Conservation (phyloP, 1,284 basidiomycete species). For the Kalmanozyma brasiliensis region DNA sequence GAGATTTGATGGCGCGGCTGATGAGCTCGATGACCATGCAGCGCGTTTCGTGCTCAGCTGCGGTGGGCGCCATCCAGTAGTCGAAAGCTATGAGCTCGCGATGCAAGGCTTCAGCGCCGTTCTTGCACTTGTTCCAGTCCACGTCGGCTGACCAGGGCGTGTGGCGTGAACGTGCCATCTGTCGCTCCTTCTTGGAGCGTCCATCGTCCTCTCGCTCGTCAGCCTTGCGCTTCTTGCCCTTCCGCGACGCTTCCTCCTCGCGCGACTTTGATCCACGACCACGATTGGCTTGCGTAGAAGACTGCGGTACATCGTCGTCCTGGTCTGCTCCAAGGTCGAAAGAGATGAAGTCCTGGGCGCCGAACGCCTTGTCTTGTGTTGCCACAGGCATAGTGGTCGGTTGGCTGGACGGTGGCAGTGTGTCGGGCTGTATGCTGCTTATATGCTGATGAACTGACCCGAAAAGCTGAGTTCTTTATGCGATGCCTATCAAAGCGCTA, state of each 20-base stretch:
- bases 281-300: constrained; percentile 7
- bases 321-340: constrained; percentile 54
- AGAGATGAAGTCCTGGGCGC: constrained; percentile 57
- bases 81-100: constrained; percentile 75
- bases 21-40: constrained; percentile 81
- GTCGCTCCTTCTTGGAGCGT: constrained; percentile 74
- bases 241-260: constrained; percentile 19
- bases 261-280: constrained; percentile 10
- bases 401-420: neutral
- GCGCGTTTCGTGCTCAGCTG: constrained; percentile 84
- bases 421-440: neutral
- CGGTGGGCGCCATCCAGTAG: constrained; percentile 85
- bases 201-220: constrained; percentile 63
- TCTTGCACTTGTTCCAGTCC: constrained; percentile 80
- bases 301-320: constrained; percentile 18
- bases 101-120: constrained; percentile 73
- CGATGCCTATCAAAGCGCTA: neutral
- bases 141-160: constrained; percentile 84
- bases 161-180: constrained; percentile 74
- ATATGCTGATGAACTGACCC: neutral
- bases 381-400: constrained; percentile 21
- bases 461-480: neutral
- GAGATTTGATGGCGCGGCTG: constrained; percentile 74
- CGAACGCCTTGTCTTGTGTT: constrained; percentile 34
- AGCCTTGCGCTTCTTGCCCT: constrained; percentile 55